These are phyloP conservation scores for Ophiostoma piceae DNA, from an alignment of 2,329 filamentous ascomycete genomes.

Conservation along the genomic window DNA sequence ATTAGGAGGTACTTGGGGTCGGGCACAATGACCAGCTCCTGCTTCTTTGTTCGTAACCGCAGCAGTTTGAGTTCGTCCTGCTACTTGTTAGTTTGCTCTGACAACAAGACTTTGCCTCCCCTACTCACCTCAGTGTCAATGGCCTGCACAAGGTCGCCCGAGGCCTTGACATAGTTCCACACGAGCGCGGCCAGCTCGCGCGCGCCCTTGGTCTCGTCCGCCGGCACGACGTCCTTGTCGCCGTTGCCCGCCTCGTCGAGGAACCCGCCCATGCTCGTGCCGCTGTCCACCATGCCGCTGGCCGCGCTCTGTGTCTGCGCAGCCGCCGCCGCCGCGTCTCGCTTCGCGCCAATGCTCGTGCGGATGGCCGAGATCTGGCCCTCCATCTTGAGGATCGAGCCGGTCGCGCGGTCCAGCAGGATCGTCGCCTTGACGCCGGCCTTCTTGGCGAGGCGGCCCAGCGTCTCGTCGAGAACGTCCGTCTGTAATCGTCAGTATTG, in stretches of 20 bases:
- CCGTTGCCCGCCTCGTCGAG: slow-evolving; percentile 39
- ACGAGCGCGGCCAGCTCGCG: slow-evolving; percentile 72
- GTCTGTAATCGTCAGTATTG: background rate
- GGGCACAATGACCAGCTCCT: slow-evolving; percentile 78
- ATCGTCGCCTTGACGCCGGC: slow-evolving; percentile 73
- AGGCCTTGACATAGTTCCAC: slow-evolving; percentile 67
- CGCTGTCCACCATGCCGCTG: slow-evolving; percentile 14
- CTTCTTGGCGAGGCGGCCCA: slow-evolving; percentile 69
- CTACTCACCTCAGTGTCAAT: slow-evolving; percentile 60
- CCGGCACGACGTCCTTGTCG: slow-evolving; percentile 24
- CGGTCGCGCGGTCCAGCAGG: slow-evolving; percentile 65
- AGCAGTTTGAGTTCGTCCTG: slow-evolving; percentile 73
- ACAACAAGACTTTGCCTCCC: too few species aligned
- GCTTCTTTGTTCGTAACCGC: slow-evolving; percentile 73
- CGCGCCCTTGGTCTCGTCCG: slow-evolving; percentile 42
- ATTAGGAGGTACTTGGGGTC: slow-evolving; percentile 74
- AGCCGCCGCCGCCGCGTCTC: slow-evolving; percentile 17
- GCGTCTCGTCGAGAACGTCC: slow-evolving; percentile 55
- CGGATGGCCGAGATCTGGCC: slow-evolving; percentile 61
- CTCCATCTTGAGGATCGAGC: slow-evolving; percentile 68
- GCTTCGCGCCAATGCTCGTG: slow-evolving; percentile 34
- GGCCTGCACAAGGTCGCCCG: slow-evolving; percentile 64
- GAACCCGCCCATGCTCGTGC: slow-evolving; percentile 31
- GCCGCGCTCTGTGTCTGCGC: slow-evolving; percentile 8
- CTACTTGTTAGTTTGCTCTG: background rate